Base-by-base conservation (phyloP, 2,329 filamentous ascomycete species). In the Sclerotinia subarctica region DNA sequence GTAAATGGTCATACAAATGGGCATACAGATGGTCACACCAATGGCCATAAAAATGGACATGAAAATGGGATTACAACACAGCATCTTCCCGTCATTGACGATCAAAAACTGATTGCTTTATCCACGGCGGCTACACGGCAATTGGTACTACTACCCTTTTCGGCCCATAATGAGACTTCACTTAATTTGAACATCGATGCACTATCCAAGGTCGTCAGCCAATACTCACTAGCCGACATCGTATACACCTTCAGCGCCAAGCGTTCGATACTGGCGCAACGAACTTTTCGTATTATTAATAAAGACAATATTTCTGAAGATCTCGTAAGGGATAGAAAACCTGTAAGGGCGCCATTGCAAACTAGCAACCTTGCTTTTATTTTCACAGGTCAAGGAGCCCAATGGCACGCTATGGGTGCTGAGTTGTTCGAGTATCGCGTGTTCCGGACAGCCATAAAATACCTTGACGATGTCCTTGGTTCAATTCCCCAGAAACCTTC, bases 371-470 rank as follows among this genome's bases (percentile, higher is more conserved):
- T 21, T 38, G 54, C 26, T 17, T 70, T 66, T 57, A 26, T 70
- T 29, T 72, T 71, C 64, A 71, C 70, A 19, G 70, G 70, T 24
- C 71, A 72, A 54, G 70, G 71, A 21, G 68, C 70, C 13, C 70
- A 71, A 44, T 71, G 66, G 66, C 19, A 58, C 19, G 32, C 35
- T 8, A 72, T 72, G 71, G 71, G 71, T 15, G 35, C 42, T 17
- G 42, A 70, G n/a, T n/a, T 51, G n/a, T n/a, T n/a, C 8, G 47
- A 51, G 47, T 51, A n/a, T 13, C 47, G 35, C 35, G 35, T 35
- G 35, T 35, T 35, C 35, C 35, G 35, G 8, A 6, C 35, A 35
- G 35, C 35, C 35, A 35, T 35, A 35, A 35, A 35, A 35, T 35
- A 35, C 35, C 35, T 35, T 10, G 35, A 35, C 35, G 35, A 35